Evolutionary conservation across 75 land plant species (phyloP).

Genomic region (Cupressus sempervirens): DNA sequence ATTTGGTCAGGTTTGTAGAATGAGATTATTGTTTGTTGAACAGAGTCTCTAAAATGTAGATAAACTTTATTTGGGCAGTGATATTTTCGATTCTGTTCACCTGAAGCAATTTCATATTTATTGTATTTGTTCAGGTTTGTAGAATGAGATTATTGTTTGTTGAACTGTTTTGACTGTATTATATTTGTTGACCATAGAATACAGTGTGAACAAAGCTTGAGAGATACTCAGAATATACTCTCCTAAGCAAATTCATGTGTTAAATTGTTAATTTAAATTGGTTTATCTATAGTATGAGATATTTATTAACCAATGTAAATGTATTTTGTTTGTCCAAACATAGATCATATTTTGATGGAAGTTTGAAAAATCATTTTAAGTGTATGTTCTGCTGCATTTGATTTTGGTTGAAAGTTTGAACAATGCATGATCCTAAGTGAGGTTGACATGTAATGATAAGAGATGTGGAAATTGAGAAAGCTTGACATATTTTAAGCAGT

Average conservation of each 20-base stretch:
- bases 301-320: not conserved
- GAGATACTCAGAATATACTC: not conserved
- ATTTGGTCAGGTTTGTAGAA: no score
- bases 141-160: no score
- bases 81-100: no score
- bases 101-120: no score
- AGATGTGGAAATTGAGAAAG: not conserved
- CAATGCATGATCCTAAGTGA: not conserved
- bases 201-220: no score
- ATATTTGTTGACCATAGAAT: no score
- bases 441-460: not conserved
- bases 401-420: not conserved
- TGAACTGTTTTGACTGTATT: no score
- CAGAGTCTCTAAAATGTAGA: no score
- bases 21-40: no score
- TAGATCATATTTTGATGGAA: not conserved
- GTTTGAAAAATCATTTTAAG: not conserved
- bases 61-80: no score
- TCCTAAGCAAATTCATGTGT: not conserved
- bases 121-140: no score
- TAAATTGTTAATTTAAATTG: not conserved
- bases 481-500: not conserved
- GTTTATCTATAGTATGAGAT: not conserved
- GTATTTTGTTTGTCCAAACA: not conserved
- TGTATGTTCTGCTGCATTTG: not conserved